Evolutionary conservation across 2,329 filamentous ascomycete genomes (phyloP).

Genomic region (Penicillium italicum): DNA sequence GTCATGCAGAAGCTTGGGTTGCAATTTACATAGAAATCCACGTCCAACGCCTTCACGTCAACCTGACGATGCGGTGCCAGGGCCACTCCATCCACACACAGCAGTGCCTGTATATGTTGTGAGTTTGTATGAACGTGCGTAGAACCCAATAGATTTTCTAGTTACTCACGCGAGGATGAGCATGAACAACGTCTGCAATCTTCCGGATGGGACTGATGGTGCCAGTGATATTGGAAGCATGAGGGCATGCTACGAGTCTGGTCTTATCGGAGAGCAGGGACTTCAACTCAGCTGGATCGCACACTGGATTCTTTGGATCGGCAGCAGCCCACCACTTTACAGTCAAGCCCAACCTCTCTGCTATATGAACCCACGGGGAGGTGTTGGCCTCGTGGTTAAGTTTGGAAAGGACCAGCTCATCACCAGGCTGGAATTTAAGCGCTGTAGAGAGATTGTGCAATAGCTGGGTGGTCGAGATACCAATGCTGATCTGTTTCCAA

Average conservation of each 20-base stretch:
- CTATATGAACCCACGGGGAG: constrained; percentile 68
- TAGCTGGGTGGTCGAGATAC: constrained; percentile 71
- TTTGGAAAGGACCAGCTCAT: constrained; percentile 67
- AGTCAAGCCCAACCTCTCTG: constrained; percentile 55
- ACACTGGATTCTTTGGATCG: constrained; percentile 53
- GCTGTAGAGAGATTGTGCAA: constrained; percentile 65
- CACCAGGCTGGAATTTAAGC: constrained; percentile 52
- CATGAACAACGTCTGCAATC: constrained; percentile 39
- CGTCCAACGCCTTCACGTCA: constrained; percentile 64
- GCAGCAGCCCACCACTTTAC: constrained; percentile 68
- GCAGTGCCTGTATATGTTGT: constrained; percentile 50
- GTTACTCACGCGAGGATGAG: constrained; percentile 40
- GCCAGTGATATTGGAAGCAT: constrained; percentile 70
- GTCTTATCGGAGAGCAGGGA: constrained; percentile 61
- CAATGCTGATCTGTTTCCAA: constrained; percentile 44
- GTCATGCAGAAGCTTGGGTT: neutral
- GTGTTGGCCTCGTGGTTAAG: constrained; percentile 78
- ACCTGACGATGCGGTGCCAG: constrained; percentile 69
- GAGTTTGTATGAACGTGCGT: neutral
- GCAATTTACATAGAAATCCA: constrained; percentile 62
- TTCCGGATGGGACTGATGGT: constrained; percentile 54
- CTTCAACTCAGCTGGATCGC: constrained; percentile 56
- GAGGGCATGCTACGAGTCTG: constrained; percentile 68
- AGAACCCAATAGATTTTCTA: no score
- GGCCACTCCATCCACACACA: constrained; percentile 73